These are phyloP conservation scores for Suillus decipiens DNA, from an alignment of 768 basidiomycete genomes.

Conservation along the genomic window DNA sequence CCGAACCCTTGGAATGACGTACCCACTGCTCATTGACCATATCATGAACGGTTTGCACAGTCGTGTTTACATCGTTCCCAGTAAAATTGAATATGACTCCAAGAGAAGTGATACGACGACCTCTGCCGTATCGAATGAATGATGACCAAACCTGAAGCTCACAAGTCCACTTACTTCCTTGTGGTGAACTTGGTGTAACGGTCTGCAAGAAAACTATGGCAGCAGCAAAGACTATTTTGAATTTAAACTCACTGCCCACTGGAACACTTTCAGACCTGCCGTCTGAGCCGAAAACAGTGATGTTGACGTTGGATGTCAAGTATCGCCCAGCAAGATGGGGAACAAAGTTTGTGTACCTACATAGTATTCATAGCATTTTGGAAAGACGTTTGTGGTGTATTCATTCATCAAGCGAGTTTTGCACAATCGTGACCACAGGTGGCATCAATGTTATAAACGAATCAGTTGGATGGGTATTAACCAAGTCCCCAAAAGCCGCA, in stretches of 20 bases:
- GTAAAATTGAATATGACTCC: slow-evolving; percentile 81
- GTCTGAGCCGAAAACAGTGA: slow-evolving; percentile 57
- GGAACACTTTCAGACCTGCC: slow-evolving; percentile 41
- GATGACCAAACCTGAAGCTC: not conserved
- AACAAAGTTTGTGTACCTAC: slow-evolving; percentile 64
- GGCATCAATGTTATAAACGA: not conserved
- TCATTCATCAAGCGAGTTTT: not conserved
- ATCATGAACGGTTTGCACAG: slow-evolving; percentile 67
- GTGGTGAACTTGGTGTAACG: slow-evolving; percentile 77
- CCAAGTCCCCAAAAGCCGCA: not conserved
- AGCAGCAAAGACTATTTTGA: not conserved
- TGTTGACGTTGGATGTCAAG: slow-evolving; percentile 84
- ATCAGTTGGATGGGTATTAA: not conserved
- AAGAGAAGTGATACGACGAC: slow-evolving; percentile 73
- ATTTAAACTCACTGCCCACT: slow-evolving; percentile 42
- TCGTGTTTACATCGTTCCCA: slow-evolving; percentile 67
- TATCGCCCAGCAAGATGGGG: slow-evolving; percentile 71
- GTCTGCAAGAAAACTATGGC: slow-evolving; percentile 41
- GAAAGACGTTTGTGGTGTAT: not conserved
- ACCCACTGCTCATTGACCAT: slow-evolving; percentile 86
- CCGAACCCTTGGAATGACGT: slow-evolving; percentile 11
- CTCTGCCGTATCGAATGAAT: slow-evolving; percentile 35
- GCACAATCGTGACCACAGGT: not conserved
- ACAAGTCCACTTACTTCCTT: slow-evolving; percentile 49
- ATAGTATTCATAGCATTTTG: not conserved